A percentile compares a stretch with the other conserved stretches of the same genome.
These are phyloP conservation scores for Mycena vulgaris DNA, from an alignment of 768 basidiomycete genomes.

Conservation along the genomic window DNA sequence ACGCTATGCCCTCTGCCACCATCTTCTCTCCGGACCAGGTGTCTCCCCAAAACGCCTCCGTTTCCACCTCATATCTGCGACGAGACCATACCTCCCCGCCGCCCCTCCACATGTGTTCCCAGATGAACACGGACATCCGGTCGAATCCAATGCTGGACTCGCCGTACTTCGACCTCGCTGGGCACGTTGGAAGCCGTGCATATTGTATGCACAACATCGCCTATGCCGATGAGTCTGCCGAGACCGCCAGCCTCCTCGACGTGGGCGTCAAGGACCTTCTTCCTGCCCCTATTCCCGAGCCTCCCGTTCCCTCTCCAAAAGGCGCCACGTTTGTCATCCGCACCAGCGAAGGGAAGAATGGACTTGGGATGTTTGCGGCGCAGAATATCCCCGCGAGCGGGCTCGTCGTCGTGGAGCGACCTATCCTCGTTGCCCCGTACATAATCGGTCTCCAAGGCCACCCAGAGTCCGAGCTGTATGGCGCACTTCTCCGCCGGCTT, in stretches of 20 bases:
- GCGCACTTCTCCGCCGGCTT: slow-evolving; percentile 48
- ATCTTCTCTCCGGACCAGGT: not conserved
- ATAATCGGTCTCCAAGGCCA: slow-evolving; percentile 41
- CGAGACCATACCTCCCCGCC: slow-evolving; percentile 18
- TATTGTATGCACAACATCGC: slow-evolving; percentile 44
- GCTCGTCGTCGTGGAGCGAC: slow-evolving; percentile 53
- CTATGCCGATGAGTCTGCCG: slow-evolving; percentile 31
- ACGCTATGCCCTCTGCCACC: slow-evolving; percentile 25
- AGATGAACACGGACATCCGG: slow-evolving; percentile 41
- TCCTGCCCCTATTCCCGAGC: slow-evolving; percentile 18
- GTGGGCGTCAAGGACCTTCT: slow-evolving; percentile 47
- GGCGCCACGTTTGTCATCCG: slow-evolving; percentile 29
- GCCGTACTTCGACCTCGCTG: slow-evolving; percentile 47
- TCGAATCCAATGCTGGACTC: slow-evolving; percentile 42
- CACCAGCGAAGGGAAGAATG: slow-evolving; percentile 26
- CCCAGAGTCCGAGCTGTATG: slow-evolving; percentile 47
- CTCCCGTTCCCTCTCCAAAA: not conserved
- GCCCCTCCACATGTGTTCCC: slow-evolving; percentile 37
- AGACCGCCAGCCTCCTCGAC: slow-evolving; percentile 50
- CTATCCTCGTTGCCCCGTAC: slow-evolving; percentile 57
- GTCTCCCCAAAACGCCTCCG: not conserved
- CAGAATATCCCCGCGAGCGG: slow-evolving; percentile 40
- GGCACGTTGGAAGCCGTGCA: slow-evolving; percentile 43
- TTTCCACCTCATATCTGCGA: slow-evolving; percentile 9
- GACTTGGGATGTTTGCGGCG: slow-evolving; percentile 47